Evolutionary conservation across 176 grass and related monocot genomes (phyloP).

Genomic region (Eleusine coracana): DNA sequence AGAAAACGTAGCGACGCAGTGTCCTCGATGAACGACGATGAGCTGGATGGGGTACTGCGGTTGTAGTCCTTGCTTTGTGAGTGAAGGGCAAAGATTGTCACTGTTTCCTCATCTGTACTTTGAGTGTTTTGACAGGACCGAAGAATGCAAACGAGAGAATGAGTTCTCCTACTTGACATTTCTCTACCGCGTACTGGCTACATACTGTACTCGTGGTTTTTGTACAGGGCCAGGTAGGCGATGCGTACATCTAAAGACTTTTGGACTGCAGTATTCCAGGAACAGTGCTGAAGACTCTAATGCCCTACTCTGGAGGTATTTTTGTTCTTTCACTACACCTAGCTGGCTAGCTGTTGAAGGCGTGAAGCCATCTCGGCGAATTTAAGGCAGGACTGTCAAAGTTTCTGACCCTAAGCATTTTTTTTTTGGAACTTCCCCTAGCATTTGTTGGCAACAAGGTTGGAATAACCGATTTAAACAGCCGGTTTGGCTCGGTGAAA

Average conservation of each 20-base stretch:
- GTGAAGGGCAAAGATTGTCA: neutral
- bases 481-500: no score
- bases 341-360: neutral
- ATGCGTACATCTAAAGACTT: neutral
- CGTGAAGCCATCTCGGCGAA: neutral
- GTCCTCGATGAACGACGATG: conserved; percentile 2
- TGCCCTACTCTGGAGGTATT: no score
- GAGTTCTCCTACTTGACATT: neutral
- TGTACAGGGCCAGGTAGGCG: conserved; percentile 16
- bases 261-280: neutral
- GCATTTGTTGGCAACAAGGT: no score
- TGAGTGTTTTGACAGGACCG: conserved; percentile 25
- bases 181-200: neutral
- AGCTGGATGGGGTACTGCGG: neutral
- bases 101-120: conserved; percentile 8
- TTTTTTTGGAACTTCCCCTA: no score
- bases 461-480: neutral
- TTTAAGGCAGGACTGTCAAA: neutral
- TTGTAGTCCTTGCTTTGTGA: neutral
- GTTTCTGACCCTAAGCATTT: neutral
- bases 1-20: neutral
- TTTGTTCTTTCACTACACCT: neutral
- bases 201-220: conserved; percentile 19
- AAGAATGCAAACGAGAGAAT: conserved; percentile 3
- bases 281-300: neutral